Evolutionary conservation across 768 basidiomycete genomes (phyloP).

Genomic region (Tulasnella sp.): DNA sequence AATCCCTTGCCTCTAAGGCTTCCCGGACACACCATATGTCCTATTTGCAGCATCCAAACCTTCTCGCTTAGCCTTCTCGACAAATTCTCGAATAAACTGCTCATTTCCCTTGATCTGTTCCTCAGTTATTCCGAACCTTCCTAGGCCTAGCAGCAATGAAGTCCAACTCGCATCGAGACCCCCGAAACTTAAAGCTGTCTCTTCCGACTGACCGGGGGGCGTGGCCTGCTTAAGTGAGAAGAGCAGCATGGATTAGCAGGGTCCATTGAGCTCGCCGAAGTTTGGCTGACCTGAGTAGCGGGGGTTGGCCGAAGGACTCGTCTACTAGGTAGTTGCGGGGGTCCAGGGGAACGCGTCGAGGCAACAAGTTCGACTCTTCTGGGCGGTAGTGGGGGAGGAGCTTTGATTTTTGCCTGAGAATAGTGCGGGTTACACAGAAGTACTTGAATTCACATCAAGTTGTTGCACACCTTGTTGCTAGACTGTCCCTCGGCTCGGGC

Average conservation of each 20-base stretch:
- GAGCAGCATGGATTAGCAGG: too few species aligned
- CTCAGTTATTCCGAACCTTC: constrained; percentile 59
- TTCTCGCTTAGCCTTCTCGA: constrained; percentile 45
- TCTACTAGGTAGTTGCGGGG: constrained; percentile 36
- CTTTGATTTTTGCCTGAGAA: too few species aligned
- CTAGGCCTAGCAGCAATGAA: constrained; percentile 61
- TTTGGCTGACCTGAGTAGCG: too few species aligned
- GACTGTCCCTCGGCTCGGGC: too few species aligned
- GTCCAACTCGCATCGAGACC: constrained; percentile 91
- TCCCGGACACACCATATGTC: constrained; percentile 23
- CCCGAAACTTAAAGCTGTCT: constrained; percentile 77
- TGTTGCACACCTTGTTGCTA: too few species aligned
- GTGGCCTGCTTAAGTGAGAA: constrained; percentile 73
- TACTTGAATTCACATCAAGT: too few species aligned
- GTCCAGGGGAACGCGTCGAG: too few species aligned
- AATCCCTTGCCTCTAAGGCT: too few species aligned
- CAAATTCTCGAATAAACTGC: constrained; percentile 84
- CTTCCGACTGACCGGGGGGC: constrained; percentile 89
- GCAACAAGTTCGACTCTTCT: too few species aligned
- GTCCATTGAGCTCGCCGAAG: too few species aligned
- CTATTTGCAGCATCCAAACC: constrained; percentile 30
- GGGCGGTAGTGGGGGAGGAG: too few species aligned
- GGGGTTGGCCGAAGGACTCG: constrained; percentile 65
- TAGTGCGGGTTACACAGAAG: too few species aligned
- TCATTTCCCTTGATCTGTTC: constrained; percentile 71